phyloP scores from a whole-genome alignment of 2,329 filamentous ascomycete species.

The Didymella keratinophila region DNA sequence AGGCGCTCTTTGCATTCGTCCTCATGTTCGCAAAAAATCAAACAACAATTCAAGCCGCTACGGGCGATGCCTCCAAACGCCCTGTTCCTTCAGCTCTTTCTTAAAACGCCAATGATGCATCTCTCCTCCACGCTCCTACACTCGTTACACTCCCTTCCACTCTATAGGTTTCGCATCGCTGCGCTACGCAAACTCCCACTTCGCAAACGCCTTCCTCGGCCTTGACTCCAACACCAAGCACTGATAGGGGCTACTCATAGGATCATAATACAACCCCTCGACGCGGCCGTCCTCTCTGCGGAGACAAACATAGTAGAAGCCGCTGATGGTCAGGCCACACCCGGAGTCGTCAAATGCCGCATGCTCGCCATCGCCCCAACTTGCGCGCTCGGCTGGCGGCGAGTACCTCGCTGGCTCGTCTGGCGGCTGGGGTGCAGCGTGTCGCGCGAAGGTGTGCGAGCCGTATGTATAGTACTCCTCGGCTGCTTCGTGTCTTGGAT shows the following conservation, averaged over 20 bases:
- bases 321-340: conserved; percentile 60
- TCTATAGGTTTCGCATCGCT: no score
- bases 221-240: conserved; percentile 55
- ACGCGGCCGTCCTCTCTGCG: conserved; percentile 56
- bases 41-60: background rate
- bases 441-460: conserved; percentile 10
- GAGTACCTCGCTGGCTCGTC: no score
- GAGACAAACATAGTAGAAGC: conserved; percentile 63
- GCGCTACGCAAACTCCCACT: conserved; percentile 47
- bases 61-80: background rate
- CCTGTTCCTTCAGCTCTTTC: background rate
- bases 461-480: conserved; percentile 8
- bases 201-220: conserved; percentile 45
- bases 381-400: background rate
- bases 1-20: no score
- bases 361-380: conserved; percentile 30
- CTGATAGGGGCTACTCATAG: conserved; percentile 63
- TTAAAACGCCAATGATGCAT: background rate
- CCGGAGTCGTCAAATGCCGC: conserved; percentile 44
- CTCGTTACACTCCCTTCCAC: no score
- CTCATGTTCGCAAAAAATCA: no score
- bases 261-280: conserved; percentile 64
- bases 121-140: background rate
- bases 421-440: background rate
- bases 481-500: no score